Evolutionary conservation across 192 early-diverging fungal genomes (phyloP).

Genomic region (Diversispora eburnea): DNA sequence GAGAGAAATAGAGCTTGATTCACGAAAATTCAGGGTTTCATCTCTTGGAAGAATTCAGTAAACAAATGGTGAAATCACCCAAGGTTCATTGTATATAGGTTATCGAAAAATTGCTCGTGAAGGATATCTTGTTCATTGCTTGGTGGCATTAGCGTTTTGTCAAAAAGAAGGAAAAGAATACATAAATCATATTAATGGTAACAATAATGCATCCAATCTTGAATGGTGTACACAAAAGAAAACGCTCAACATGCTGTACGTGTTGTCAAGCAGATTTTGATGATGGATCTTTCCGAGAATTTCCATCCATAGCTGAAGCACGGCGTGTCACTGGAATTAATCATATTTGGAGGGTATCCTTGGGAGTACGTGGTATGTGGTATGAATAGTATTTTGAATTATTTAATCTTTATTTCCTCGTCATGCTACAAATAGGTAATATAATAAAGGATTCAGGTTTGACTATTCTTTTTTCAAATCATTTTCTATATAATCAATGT

Average conservation of each 20-base stretch:
- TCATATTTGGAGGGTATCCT: constrained; percentile 13
- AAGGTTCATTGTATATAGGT: constrained; percentile 1
- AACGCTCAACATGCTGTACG: constrained; percentile 23
- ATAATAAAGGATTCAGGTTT: no score
- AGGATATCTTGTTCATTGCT: background rate
- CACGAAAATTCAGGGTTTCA: no score
- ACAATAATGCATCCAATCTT: constrained; percentile 19
- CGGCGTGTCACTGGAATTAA: constrained; percentile 18
- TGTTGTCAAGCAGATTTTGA: constrained; percentile 26
- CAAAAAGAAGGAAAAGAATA: constrained; percentile 23
- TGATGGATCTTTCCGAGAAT: constrained; percentile 29
- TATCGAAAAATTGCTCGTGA: background rate
- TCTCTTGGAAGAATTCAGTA: constrained; percentile 6
- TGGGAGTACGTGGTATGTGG: constrained; percentile 24
- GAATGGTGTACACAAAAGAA: constrained; percentile 24
- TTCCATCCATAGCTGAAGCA: constrained; percentile 23
- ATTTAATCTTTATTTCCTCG: no score
- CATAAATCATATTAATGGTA: constrained; percentile 24
- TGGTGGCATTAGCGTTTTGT: constrained; percentile 24
- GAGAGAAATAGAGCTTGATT: background rate
- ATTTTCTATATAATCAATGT: no score
- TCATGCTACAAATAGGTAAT: no score
- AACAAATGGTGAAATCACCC: constrained; percentile 13
- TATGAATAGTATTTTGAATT: no score
- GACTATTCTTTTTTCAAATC: no score